Conservation (phyloP, 495 filamentous ascomycete genomes). For the Entonaema liquescens region DNA sequence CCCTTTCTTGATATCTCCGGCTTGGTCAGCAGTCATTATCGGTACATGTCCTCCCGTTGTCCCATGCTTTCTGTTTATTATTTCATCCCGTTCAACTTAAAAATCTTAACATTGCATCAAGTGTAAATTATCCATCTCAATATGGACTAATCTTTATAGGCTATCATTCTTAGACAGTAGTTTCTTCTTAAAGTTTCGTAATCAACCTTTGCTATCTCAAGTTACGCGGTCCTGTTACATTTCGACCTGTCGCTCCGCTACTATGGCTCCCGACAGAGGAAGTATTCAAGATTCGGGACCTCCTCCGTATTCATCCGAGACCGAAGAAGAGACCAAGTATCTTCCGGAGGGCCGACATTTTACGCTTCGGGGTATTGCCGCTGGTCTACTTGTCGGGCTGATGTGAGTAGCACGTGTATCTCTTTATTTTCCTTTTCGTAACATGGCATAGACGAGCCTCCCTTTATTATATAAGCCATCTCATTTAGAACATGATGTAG, state of each 20-base stretch:
- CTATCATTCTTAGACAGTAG: neutral
- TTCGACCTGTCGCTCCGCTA: conserved; percentile 4
- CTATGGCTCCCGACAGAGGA: conserved; percentile 44
- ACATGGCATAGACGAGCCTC: neutral
- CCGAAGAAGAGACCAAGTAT: conserved; percentile 36
- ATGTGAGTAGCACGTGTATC: conserved; percentile 23
- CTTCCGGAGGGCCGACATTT: conserved; percentile 68
- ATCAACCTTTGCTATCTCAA: neutral
- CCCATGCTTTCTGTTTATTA: conserved; percentile 11
- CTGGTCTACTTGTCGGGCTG: conserved; percentile 80
- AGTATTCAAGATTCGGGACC: conserved; percentile 13
- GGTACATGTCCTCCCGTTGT: conserved; percentile 1
- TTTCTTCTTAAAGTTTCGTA: neutral
- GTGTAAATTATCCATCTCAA: neutral
- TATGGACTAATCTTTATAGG: conserved; percentile 1
- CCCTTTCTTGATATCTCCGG: conserved; percentile 27
- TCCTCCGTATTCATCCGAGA: conserved; percentile 22
- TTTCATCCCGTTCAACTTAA: conserved; percentile 21
- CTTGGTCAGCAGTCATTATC: conserved; percentile 31
- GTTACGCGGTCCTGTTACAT: neutral
- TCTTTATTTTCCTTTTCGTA: neutral
- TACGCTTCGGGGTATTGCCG: conserved; percentile 79
- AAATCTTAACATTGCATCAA: conserved; percentile 13
- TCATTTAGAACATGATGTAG: neutral
- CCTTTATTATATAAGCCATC: neutral